Evolutionary conservation across 1,139 yeast genomes (phyloP).

Genomic region (Hansenula anomala): DNA sequence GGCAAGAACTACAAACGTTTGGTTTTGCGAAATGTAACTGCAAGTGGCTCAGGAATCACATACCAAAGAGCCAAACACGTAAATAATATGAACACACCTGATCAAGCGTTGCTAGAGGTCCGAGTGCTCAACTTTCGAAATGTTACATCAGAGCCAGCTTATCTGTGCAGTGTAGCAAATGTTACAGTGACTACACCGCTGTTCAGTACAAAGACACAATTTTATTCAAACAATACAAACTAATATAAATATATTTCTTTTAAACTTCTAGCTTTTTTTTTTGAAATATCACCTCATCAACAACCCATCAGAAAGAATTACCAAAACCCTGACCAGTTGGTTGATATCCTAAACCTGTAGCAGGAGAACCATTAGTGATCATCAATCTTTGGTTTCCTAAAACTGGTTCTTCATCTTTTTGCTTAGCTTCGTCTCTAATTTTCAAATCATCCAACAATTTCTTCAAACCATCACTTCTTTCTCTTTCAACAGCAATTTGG

Average conservation of each 20-base stretch:
- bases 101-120: too few species aligned
- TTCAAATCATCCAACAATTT: slow-evolving; percentile 68
- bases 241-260: not conserved
- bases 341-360: slow-evolving; percentile 47
- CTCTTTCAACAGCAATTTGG: slow-evolving; percentile 75
- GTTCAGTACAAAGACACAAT: too few species aligned
- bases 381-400: slow-evolving; percentile 44
- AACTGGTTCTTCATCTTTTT: slow-evolving; percentile 39
- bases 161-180: too few species aligned
- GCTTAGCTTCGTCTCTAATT: slow-evolving; percentile 50
- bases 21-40: too few species aligned
- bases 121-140: too few species aligned
- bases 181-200: too few species aligned
- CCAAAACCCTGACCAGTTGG: slow-evolving; percentile 69
- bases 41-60: too few species aligned
- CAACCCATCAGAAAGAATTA: slow-evolving; percentile 30
- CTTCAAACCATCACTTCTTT: slow-evolving; percentile 63
- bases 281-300: too few species aligned
- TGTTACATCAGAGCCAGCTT: too few species aligned
- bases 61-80: too few species aligned
- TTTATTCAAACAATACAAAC: not conserved
- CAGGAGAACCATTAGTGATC: slow-evolving; percentile 51
- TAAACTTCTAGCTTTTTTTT: not conserved
- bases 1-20: too few species aligned
- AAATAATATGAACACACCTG: too few species aligned